phyloP scores from a whole-genome alignment of 2,329 filamentous ascomycete genomes.

The Plenodomus lindquistii region DNA sequence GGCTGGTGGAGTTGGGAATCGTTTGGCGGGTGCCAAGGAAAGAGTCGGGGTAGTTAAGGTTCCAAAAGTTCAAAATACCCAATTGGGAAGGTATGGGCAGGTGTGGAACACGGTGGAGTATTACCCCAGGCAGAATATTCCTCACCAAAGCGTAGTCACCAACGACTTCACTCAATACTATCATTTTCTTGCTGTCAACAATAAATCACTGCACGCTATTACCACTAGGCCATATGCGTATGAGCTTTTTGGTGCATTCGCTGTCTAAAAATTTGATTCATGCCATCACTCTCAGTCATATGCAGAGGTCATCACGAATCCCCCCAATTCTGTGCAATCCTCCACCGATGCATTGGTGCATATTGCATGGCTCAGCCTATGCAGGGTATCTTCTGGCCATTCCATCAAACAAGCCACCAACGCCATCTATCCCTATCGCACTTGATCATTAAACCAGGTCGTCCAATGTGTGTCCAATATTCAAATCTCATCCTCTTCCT shows the following conservation, averaged over 20 bases:
- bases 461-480: not conserved
- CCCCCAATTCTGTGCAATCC: not conserved
- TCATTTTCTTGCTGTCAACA: not conserved
- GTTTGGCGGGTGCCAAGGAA: conserved; percentile 14
- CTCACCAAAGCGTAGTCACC: too few relatives aligned
- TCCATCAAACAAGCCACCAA: conserved; percentile 2
- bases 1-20: not conserved
- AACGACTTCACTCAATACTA: too few relatives aligned
- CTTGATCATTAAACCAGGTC: not conserved
- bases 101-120: not conserved
- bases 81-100: not conserved
- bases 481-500: conserved; percentile 89
- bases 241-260: not conserved
- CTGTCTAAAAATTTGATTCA: not conserved
- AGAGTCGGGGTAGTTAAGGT: not conserved
- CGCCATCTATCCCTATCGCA: not conserved
- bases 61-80: not conserved
- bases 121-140: not conserved
- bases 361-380: conserved; percentile 1
- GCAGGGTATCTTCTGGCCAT: conserved; percentile 12
- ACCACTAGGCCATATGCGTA: not conserved
- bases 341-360: not conserved
- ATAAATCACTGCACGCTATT: not conserved
- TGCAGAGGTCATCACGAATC: not conserved
- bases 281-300: not conserved